phyloP scores from a whole-genome alignment of 306 rosid species.

The Castanea crenata region DNA sequence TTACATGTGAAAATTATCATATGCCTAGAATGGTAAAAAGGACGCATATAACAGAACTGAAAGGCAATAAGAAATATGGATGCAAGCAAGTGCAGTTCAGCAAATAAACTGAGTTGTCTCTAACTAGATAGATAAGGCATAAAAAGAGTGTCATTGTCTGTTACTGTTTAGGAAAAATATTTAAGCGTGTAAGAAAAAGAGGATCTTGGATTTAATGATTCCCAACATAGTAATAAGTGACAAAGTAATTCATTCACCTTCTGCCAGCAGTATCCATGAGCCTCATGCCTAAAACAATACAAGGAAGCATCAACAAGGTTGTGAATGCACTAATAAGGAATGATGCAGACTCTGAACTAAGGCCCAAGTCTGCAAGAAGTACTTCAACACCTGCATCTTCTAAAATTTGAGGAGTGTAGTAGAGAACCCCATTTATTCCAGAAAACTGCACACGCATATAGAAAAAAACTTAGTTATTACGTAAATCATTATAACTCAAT shows the following conservation, averaged over 20 bases:
- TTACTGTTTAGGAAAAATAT: too few relatives aligned
- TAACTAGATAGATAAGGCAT: too few relatives aligned
- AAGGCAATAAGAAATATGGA: too few relatives aligned
- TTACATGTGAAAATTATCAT: not conserved
- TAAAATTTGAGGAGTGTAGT: constrained; percentile 90
- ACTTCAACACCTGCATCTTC: constrained; percentile 78
- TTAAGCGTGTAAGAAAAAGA: too few relatives aligned
- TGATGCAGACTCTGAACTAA: constrained; percentile 61
- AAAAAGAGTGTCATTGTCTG: too few relatives aligned
- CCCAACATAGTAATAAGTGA: not conserved
- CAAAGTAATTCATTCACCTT: constrained; percentile 37
- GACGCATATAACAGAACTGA: too few relatives aligned
- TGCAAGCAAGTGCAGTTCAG: too few relatives aligned
- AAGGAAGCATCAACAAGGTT: constrained; percentile 83
- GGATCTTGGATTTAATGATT: not conserved
- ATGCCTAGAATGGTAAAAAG: too few relatives aligned
- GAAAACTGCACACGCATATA: constrained; percentile 51
- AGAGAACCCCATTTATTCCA: constrained; percentile 82
- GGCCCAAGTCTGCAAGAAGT: constrained; percentile 59
- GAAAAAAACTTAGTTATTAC: constrained; percentile 14
- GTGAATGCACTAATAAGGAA: constrained; percentile 77
- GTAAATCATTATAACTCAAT: not conserved
- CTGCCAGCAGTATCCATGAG: constrained; percentile 78
- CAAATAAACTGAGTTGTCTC: too few relatives aligned
- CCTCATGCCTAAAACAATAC: constrained; percentile 64